Evolutionary conservation across 352 stramenopile species (phyloP), one percentile per base, ranked within the genome.

Genomic region (Phytophthora pistaciae): DNA sequence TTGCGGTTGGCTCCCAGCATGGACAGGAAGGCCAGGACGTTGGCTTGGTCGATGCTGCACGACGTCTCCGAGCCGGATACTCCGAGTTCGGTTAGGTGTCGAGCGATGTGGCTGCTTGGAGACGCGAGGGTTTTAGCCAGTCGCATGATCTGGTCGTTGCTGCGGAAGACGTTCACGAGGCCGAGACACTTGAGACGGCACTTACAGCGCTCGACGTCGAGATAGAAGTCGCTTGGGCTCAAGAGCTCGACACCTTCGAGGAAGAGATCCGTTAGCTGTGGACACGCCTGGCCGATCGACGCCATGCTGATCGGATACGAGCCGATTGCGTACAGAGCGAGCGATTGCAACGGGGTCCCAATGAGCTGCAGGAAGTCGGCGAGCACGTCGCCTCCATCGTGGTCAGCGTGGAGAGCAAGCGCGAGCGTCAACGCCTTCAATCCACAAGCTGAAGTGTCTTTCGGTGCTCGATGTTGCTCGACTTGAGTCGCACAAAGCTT

Each of bases 231-330:
- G 13, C 36, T 59, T 2, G 70, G 36, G 25, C 68, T 66, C 25
- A 38, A 38, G n/a, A 80, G 64, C 25, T 73, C 48, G 14, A 80
- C 50, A 16, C 57, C 72, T 50, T 80, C 65, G 44, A 80, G 65
- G 25, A 70, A 75, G 14, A 80, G 38, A 5, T 77, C 58, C 1
- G 55, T 70, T n/a, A 80, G 44, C 1, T 72, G 60, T 1, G 74
- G 74, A 58, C 74, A 80, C 14, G 52, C 44, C 21, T 60, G 54
- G 8, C 13, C 44, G 49, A 80, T 67, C 4, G 56, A 63, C 13
- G 60, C 50, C 53, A 75, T 59, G 33, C 66, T 66, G 20, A 78
- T 64, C 3, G 56, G 46, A 11, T 60, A 64, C 25, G 40, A 68
- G 1, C 60, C 65, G 0, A 53, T 40, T 3, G 69, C 50, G 21